Percentiles rank a stretch among this genome's conserved stretches.
Conservation (phyloP, 2,329 filamentous ascomycete genomes). For the Ceratocystis alfenasii region DNA sequence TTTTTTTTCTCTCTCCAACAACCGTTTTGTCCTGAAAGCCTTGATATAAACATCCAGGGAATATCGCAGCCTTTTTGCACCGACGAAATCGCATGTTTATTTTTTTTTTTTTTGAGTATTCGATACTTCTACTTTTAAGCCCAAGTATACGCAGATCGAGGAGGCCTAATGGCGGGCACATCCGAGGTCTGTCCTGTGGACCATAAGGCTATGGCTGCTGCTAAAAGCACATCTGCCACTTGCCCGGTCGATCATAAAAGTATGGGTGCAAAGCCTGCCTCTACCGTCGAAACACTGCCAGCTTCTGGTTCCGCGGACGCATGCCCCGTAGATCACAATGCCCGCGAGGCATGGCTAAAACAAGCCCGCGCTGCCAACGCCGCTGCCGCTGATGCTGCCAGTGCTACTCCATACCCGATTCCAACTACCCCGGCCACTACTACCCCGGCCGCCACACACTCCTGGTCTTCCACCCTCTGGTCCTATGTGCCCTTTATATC, state of each 20-base stretch:
- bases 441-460: slow-evolving; percentile 25
- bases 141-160: neutral
- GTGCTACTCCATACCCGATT: slow-evolving; percentile 27
- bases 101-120: no score
- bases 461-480: slow-evolving; percentile 36
- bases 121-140: neutral
- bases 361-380: slow-evolving; percentile 42
- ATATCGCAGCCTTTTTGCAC: neutral
- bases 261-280: neutral
- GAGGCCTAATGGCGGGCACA: slow-evolving; percentile 7
- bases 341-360: slow-evolving; percentile 74
- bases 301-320: slow-evolving; percentile 29
- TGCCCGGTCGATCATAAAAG: slow-evolving; percentile 12
- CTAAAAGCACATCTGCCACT: slow-evolving; percentile 18
- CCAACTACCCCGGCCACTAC: slow-evolving; percentile 6
- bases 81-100: neutral
- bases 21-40: neutral
- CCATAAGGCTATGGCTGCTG: slow-evolving; percentile 14
- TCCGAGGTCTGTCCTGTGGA: slow-evolving; percentile 23
- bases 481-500: slow-evolving; percentile 35
- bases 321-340: slow-evolving; percentile 85
- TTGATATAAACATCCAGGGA: neutral
- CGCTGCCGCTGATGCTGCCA: slow-evolving; percentile 24
- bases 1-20: slow-evolving; percentile 1
- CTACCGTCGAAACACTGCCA: slow-evolving; percentile 10